These are phyloP conservation scores for Malassezia restricta DNA, from an alignment of 1,284 basidiomycete genomes.

Conservation along the genomic window DNA sequence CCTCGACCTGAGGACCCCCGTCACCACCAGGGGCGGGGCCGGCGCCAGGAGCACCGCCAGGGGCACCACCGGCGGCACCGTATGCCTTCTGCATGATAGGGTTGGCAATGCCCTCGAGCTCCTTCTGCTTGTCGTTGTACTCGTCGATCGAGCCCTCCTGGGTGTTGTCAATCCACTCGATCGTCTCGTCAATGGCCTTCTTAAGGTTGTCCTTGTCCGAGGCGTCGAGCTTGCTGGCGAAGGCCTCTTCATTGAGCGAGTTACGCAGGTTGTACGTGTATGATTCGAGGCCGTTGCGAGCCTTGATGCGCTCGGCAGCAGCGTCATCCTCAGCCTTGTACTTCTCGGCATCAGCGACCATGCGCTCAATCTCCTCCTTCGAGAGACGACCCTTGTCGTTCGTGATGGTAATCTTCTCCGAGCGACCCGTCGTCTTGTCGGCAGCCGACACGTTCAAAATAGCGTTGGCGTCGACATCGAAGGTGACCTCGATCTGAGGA, in stretches of 20 bases:
- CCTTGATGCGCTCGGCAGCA: conserved; percentile 57
- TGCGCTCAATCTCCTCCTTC: conserved; percentile 96
- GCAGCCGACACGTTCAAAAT: conserved; percentile 90
- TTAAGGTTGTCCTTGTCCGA: conserved; percentile 80
- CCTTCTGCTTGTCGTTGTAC: conserved; percentile 89
- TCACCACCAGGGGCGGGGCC: conserved; percentile 45
- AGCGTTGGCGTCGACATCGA: conserved; percentile 97
- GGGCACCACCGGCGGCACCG: conserved; percentile 52
- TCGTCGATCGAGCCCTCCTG: conserved; percentile 90
- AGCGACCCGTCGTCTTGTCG: conserved; percentile 97
- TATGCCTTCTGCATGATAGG: conserved; percentile 93
- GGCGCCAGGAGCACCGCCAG: conserved; percentile 46
- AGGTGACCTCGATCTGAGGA: conserved; percentile 93
- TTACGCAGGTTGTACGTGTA: conserved; percentile 95
- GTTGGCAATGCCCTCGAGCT: conserved; percentile 77
- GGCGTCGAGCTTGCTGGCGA: conserved; percentile 66
- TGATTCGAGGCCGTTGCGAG: conserved; percentile 72
- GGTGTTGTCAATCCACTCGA: conserved; percentile 75
- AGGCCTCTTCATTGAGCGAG: conserved; percentile 48
- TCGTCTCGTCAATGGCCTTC: conserved; percentile 68
- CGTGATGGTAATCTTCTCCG: conserved; percentile 82
- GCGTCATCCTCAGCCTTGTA: conserved; percentile 61
- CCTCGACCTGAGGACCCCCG: conserved; percentile 76
- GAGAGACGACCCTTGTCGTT: conserved; percentile 97
- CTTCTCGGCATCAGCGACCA: conserved; percentile 55